phyloP scores from a whole-genome alignment of 495 filamentous ascomycete genomes.

The Penicillium maclennaniae region DNA sequence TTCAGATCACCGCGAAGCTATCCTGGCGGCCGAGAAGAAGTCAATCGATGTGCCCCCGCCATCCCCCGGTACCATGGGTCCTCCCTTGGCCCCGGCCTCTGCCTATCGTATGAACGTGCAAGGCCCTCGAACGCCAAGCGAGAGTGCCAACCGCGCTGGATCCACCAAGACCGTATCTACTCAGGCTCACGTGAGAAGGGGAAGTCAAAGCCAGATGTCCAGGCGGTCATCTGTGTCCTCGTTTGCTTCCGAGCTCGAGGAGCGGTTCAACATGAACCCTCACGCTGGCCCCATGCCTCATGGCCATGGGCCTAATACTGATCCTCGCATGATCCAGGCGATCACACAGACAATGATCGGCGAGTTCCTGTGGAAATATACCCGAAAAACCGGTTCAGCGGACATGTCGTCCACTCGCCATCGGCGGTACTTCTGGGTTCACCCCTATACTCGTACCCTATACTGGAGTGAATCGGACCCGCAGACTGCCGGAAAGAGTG shows the following conservation, averaged over 20 bases:
- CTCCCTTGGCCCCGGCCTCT: constrained; percentile 78
- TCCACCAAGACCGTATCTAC: constrained; percentile 55
- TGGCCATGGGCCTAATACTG: constrained; percentile 58
- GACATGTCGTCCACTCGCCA: constrained; percentile 86
- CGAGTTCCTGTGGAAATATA: constrained; percentile 99
- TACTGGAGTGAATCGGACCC: constrained; percentile 97
- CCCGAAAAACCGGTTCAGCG: constrained; percentile 79
- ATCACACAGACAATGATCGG: constrained; percentile 99
- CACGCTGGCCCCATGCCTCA: constrained; percentile 55
- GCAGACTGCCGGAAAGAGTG: constrained; percentile 65
- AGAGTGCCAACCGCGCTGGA: constrained; percentile 42
- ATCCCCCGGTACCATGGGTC: constrained; percentile 68
- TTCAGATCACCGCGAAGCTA: constrained; percentile 74
- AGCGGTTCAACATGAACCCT: constrained; percentile 72
- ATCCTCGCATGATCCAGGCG: constrained; percentile 98
- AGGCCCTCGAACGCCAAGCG: constrained; percentile 66
- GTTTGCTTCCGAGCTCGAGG: constrained; percentile 89
- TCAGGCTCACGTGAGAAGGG: constrained; percentile 30
- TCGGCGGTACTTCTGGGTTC: constrained; percentile 97
- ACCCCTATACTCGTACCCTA: constrained; percentile 92
- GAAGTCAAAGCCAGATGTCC: constrained; percentile 53
- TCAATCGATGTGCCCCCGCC: constrained; percentile 45
- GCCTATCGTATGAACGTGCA: constrained; percentile 54
- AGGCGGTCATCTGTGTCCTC: constrained; percentile 88
- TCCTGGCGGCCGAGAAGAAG: constrained; percentile 69